Conservation (phyloP, 805 yeast species). For the Lipomyces yamadae region DNA sequence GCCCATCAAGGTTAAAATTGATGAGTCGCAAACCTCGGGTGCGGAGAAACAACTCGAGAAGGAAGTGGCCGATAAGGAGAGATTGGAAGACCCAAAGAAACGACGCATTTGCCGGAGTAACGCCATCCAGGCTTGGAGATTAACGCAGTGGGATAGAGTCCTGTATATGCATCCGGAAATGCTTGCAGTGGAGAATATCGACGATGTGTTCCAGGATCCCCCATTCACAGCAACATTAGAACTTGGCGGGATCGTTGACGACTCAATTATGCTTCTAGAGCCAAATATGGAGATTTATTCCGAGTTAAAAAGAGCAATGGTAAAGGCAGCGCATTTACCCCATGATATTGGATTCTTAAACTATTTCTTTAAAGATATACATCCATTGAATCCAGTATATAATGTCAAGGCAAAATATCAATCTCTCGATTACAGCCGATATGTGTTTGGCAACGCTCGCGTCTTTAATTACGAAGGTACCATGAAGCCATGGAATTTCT, state of each 20-base stretch:
- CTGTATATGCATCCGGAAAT: slow-evolving; percentile 32
- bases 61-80: slow-evolving; percentile 7
- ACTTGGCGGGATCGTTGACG: slow-evolving; percentile 34
- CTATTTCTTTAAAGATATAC: slow-evolving; percentile 29
- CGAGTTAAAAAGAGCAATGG: slow-evolving; percentile 27
- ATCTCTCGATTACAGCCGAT: slow-evolving; percentile 24
- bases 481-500: slow-evolving; percentile 36
- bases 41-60: slow-evolving; percentile 24
- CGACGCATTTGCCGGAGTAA: slow-evolving; percentile 25
- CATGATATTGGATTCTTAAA: slow-evolving; percentile 30
- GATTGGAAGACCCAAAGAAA: slow-evolving; percentile 7
- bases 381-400: slow-evolving; percentile 34
- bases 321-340: slow-evolving; percentile 22
- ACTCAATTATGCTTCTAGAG: slow-evolving; percentile 33
- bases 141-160: slow-evolving; percentile 31
- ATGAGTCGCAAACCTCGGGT: slow-evolving; percentile 16
- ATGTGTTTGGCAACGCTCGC: slow-evolving; percentile 31
- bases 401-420: slow-evolving; percentile 31
- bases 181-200: slow-evolving; percentile 30
- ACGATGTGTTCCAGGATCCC: slow-evolving; percentile 30
- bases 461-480: slow-evolving; percentile 35
- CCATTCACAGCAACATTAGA: slow-evolving; percentile 34
- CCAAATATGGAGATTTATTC: slow-evolving; percentile 29
- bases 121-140: slow-evolving; percentile 35
- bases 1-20: slow-evolving; percentile 19